Evolutionary conservation across 139 green algal species (phyloP), one percentile per base, ranked within the genome.

Genomic region (Chlorella sp.): DNA sequence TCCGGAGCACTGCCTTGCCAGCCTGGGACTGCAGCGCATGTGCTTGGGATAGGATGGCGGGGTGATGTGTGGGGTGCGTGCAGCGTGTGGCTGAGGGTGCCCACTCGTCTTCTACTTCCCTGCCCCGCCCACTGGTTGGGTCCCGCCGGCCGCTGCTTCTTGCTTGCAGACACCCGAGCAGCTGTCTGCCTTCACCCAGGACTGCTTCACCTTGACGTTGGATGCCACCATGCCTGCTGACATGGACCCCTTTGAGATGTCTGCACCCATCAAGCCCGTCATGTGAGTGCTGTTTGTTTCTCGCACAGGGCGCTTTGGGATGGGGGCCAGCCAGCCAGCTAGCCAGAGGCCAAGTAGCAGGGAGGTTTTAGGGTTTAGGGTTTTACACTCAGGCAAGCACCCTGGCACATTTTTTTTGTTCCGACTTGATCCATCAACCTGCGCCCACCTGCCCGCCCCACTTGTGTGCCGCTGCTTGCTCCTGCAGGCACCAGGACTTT

Each of bases 401-500:
- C 48, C 48, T 57, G 48, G 48, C 48, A 16, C 48, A 57, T 9
- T 57, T 5, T 57, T 5, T 57, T 5, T 57, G 48, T 57, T 57
- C 7, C 48, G 48, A 16, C 48, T 26, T 26, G 26, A 30, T 14
- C 32, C 26, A 34, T 30, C 9, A n/a, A 12, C 30, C 18, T 19
- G 71, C 0, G 71, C 30, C 30, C 30, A 16, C 32, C 32, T 34
- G 32, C 34, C 9, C 36, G 15, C 75, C 36, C 15, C 26, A 14
- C 12, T 16, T 53, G 15, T 21, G 1, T 34, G 2, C 36, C 37
- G 75, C 75, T 34, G 12, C 69, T 3, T 11, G 71, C n/a, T 22
- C 53, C n/a, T 48, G 84, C 84, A 88, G 84, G 84, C 68, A 81
- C 84, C 71, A 57, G 0, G 66, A 88, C 3, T 36, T 81, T 1